phyloP scores from a whole-genome alignment of 148 eudicot species.

The Chenopodium album region DNA sequence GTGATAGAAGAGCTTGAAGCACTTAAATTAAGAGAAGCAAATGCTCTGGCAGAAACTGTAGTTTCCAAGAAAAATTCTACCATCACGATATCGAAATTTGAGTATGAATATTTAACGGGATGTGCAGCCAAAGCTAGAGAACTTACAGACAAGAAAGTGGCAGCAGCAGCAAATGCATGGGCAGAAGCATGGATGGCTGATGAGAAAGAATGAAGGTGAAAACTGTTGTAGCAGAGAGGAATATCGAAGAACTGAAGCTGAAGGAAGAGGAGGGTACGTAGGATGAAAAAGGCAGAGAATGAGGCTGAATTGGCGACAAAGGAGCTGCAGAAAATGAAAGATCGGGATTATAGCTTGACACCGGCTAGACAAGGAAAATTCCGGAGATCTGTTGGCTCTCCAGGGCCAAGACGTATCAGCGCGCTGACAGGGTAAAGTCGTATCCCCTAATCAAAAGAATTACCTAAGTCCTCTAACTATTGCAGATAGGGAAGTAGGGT shows the following conservation, averaged over 20 bases:
- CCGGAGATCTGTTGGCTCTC: too few relatives aligned
- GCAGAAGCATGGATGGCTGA: conserved; percentile 61
- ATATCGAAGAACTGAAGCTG: conserved; percentile 32
- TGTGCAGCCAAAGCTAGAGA: conserved; percentile 58
- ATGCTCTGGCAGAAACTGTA: conserved; percentile 46
- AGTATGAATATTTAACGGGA: conserved; percentile 72
- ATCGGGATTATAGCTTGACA: too few relatives aligned
- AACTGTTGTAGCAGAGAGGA: conserved; percentile 33
- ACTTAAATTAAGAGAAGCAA: conserved; percentile 53
- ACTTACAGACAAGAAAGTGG: conserved; percentile 76
- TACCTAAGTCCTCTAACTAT: too few relatives aligned
- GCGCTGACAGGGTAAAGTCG: too few relatives aligned
- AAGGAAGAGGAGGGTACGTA: too few relatives aligned
- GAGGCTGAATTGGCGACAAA: too few relatives aligned
- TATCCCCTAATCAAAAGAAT: too few relatives aligned
- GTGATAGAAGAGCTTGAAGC: conserved; percentile 60
- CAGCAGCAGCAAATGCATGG: conserved; percentile 75
- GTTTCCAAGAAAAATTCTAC: conserved; percentile 46
- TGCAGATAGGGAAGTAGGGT: too few relatives aligned
- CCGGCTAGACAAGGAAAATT: too few relatives aligned
- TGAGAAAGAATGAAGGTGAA: conserved; percentile 58
- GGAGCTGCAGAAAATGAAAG: too few relatives aligned
- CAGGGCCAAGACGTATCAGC: too few relatives aligned
- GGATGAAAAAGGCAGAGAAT: too few relatives aligned
- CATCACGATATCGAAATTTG: conserved; percentile 71